Evolutionary conservation across 495 filamentous ascomycete species (phyloP).

Genomic region (Hyaloscypha bicolor): DNA sequence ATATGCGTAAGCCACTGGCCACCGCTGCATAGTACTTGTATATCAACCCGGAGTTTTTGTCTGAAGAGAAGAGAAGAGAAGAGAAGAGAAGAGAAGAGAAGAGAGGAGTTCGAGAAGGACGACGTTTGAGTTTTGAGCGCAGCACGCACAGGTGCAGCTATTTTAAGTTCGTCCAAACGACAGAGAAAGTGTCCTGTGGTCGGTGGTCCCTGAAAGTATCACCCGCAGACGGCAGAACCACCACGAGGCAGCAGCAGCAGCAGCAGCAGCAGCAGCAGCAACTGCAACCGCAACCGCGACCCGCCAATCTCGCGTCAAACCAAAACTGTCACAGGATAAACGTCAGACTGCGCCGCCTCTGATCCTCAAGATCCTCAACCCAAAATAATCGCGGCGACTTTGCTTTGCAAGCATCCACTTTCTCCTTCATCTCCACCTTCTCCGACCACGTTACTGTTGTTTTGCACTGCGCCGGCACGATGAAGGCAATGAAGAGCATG

Average conservation of each 20-base stretch:
- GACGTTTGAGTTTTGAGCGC: too few species aligned
- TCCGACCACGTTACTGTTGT: too few species aligned
- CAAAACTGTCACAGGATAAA: background rate
- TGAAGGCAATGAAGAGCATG: constrained; percentile 51
- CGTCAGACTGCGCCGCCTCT: background rate
- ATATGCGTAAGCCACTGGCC: background rate
- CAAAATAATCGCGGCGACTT: background rate
- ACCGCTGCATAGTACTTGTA: background rate
- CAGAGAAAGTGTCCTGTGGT: too few species aligned
- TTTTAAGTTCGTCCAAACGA: too few species aligned
- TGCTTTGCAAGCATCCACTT: background rate
- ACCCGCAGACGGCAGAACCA: too few species aligned
- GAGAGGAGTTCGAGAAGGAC: too few species aligned
- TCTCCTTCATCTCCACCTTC: background rate
- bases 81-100: too few species aligned
- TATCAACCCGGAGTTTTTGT: too few species aligned
- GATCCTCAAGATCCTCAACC: background rate
- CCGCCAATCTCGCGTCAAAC: background rate
- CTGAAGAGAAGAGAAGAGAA: too few species aligned
- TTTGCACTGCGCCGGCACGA: background rate
- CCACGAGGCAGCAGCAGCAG: too few species aligned
- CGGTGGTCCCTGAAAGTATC: too few species aligned
- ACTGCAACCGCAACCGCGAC: background rate
- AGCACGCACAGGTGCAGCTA: too few species aligned
- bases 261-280: background rate